phyloP scores from a whole-genome alignment of 495 filamentous ascomycete species.

The Penicillium cosmopolitanum region DNA sequence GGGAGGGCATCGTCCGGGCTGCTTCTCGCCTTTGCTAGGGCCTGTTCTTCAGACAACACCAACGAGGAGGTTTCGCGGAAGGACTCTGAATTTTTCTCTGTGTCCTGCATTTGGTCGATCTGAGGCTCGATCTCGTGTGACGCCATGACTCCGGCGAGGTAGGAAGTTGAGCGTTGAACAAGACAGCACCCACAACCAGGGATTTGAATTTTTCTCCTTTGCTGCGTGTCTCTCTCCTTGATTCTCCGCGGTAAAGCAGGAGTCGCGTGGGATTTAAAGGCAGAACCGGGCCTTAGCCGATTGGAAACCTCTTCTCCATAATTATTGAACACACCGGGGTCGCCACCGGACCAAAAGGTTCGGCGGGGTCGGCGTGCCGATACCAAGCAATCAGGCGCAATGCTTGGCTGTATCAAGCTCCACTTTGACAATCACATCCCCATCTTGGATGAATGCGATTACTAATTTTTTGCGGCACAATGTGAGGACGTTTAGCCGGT shows the following conservation, averaged over 20 bases:
- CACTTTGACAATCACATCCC: conserved; percentile 14
- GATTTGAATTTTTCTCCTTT: background rate
- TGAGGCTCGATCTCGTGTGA: conserved; percentile 3
- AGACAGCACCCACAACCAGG: background rate
- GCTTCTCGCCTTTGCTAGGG: conserved; percentile 30
- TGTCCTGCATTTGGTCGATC: conserved; percentile 6
- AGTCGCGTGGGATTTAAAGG: background rate
- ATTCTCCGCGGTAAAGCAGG: background rate
- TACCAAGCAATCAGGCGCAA: conserved; percentile 23
- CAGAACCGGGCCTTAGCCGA: background rate
- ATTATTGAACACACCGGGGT: conserved; percentile 10
- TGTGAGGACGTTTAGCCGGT: background rate
- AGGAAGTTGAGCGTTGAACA: background rate
- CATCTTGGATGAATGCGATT: conserved; percentile 15
- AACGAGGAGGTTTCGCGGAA: conserved; percentile 20
- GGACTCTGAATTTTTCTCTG: conserved; percentile 19
- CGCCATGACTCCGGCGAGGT: conserved; percentile 1
- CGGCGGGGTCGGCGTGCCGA: conserved; percentile 24
- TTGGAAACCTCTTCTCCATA: conserved; percentile 16
- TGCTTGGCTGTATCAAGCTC: conserved; percentile 21
- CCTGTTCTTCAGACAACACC: conserved; percentile 33
- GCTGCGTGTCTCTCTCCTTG: background rate
- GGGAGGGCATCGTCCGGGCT: conserved; percentile 32
- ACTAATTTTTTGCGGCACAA: conserved; percentile 6
- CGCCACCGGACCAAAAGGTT: conserved; percentile 9